phyloP scores from a whole-genome alignment of 768 basidiomycete species.

The Boletus edulis region DNA sequence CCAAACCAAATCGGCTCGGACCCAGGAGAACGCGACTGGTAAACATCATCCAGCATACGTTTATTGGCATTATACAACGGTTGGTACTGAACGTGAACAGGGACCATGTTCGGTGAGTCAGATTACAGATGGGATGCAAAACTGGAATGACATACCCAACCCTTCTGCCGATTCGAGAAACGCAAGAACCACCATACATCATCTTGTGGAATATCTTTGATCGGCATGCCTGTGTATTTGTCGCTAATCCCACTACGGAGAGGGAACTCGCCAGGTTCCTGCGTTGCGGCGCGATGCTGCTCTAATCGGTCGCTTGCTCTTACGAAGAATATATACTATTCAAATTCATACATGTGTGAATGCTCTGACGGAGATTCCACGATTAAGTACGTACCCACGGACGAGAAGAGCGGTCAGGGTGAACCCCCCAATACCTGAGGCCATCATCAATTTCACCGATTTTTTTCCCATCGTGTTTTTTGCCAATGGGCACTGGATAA shows the following conservation, averaged over 20 bases:
- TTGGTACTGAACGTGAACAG: conserved; percentile 11
- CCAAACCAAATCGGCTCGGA: conserved; percentile 23
- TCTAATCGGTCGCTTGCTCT: conserved; percentile 11
- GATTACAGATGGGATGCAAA: neutral
- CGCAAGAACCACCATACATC: conserved; percentile 14
- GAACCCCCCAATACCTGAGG: conserved; percentile 8
- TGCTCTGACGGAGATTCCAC: neutral
- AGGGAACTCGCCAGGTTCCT: conserved; percentile 5
- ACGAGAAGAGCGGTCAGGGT: neutral
- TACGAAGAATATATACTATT: conserved; percentile 2
- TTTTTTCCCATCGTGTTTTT: neutral
- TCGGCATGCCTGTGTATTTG: neutral
- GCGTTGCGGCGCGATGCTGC: neutral
- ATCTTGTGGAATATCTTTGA: conserved; percentile 17
- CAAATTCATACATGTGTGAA: neutral
- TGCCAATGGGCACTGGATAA: conserved; percentile 9
- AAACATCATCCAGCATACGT: conserved; percentile 12
- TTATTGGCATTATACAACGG: conserved; percentile 11
- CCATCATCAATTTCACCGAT: neutral
- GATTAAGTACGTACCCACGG: conserved; percentile 13
- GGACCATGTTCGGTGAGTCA: neutral
- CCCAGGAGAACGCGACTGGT: conserved; percentile 19
- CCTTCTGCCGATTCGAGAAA: neutral
- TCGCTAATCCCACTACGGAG: neutral
- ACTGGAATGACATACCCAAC: conserved; percentile 9